Percentiles rank a stretch among this genome's conserved stretches.
Conservation (phyloP, 805 yeast species). For the Myxozyma geophila region DNA sequence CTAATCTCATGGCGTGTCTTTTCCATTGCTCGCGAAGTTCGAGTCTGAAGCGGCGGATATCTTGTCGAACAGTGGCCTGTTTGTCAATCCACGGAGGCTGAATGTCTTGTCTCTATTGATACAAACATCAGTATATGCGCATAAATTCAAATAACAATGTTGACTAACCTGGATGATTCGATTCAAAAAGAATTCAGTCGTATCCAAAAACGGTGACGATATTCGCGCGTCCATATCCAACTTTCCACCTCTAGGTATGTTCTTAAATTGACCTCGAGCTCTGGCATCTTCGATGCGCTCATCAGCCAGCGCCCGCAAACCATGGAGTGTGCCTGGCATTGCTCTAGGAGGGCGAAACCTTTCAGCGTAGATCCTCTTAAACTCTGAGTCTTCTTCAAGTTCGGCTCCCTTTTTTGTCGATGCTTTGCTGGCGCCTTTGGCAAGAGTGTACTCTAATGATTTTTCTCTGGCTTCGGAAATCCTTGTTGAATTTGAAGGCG, state of each 20-base stretch:
- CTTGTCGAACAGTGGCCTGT: conserved; percentile 60
- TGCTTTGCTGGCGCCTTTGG: conserved; percentile 44
- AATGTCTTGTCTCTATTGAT: conserved; percentile 63
- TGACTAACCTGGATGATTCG: conserved; percentile 57
- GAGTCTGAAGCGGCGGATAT: conserved; percentile 54
- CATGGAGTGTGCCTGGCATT: conserved; percentile 44
- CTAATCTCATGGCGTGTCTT: conserved; percentile 34
- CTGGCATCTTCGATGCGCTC: conserved; percentile 75
- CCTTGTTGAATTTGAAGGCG: conserved; percentile 45
- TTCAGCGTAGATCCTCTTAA: conserved; percentile 66
- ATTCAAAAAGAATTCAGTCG: conserved; percentile 78
- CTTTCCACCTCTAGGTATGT: conserved; percentile 67
- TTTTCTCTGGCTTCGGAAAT: conserved; percentile 65
- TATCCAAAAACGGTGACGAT: conserved; percentile 63
- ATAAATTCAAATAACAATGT: neutral
- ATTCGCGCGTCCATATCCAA: conserved; percentile 49
- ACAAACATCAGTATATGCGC: neutral
- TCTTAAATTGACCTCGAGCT: conserved; percentile 68
- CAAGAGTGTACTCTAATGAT: conserved; percentile 64
- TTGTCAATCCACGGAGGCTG: conserved; percentile 91
- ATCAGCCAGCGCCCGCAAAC: conserved; percentile 66
- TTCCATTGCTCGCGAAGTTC: conserved; percentile 41
- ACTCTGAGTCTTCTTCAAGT: conserved; percentile 54
- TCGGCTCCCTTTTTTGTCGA: conserved; percentile 8
- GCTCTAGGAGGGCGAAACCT: conserved; percentile 60